Evolutionary conservation across 306 rosid species (phyloP).

Genomic region (Prunus persica): Prunus_persica_NCBIv2 NC_034016.1:2275501-2276000

Average conservation of each 20-base stretch:
- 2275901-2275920: not conserved
- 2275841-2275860: not conserved
- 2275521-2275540: constrained; percentile 82
- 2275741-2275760: not conserved
- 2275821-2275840: not conserved
- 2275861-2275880: not conserved
- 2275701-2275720: not conserved
- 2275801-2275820: not conserved
- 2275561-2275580: constrained; percentile 94
- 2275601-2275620: constrained; percentile 28
- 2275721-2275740: not conserved
- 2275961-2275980: not conserved
- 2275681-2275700: not conserved
- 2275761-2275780: not conserved
- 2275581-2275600: constrained; percentile 95
- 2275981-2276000: not conserved
- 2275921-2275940: not conserved
- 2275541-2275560: constrained; percentile 79
- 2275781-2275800: not conserved
- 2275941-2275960: not conserved
- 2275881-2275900: not conserved
- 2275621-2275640: not conserved
- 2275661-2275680: not conserved
- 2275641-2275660: not conserved
- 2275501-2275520: constrained; percentile 85